These are phyloP conservation scores for Cladosporium sphaerospermum DNA, from an alignment of 2,329 filamentous ascomycete genomes.

Conservation along the genomic window DNA sequence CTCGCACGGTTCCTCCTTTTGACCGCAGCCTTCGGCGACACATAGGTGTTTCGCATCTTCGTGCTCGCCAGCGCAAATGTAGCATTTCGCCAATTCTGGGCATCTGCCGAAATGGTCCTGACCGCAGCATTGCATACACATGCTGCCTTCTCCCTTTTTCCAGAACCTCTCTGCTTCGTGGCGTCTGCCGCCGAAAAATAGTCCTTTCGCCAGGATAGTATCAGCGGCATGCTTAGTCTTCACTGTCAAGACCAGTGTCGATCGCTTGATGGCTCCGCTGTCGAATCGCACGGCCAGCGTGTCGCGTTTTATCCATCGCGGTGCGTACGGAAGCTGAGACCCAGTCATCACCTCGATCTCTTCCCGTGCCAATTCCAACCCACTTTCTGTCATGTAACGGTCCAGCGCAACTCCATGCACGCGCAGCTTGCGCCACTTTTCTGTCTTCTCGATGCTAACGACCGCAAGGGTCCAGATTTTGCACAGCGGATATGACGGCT, in stretches of 20 bases:
- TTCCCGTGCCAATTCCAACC: not conserved
- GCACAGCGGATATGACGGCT: not conserved
- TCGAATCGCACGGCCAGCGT: not conserved
- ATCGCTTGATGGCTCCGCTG: not conserved
- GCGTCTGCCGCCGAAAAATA: not conserved
- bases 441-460: not conserved
- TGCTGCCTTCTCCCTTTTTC: not conserved
- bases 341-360: not conserved
- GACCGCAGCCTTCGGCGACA: not conserved
- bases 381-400: not conserved
- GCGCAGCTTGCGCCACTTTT: not conserved
- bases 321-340: not conserved
- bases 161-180: conserved; percentile 2
- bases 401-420: not conserved
- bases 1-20: not conserved
- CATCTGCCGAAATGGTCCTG: not conserved
- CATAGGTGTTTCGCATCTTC: not conserved
- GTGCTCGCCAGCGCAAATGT: not conserved
- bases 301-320: not conserved
- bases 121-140: not conserved
- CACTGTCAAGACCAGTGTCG: conserved; percentile 1
- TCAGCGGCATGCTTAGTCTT: not conserved
- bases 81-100: not conserved
- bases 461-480: not conserved
- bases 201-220: not conserved